These are phyloP conservation scores for Saccharum spontaneum DNA, from an alignment of 176 grass and related monocot genomes.

Conservation along the genomic window DNA sequence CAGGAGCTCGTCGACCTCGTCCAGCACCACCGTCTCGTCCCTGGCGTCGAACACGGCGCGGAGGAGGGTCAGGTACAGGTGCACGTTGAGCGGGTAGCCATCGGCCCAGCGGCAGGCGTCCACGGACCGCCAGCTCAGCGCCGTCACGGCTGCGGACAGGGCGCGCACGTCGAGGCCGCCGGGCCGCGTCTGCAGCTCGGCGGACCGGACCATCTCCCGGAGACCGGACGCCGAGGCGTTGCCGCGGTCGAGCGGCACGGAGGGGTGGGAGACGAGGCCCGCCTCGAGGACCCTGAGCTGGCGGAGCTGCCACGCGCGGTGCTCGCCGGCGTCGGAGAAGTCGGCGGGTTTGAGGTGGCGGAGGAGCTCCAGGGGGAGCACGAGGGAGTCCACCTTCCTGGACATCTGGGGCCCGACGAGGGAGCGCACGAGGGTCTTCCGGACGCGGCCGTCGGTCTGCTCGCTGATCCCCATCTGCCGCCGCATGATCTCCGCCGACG, in stretches of 20 bases:
- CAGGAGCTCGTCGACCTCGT: slow-evolving; percentile 72
- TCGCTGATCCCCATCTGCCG: slow-evolving; percentile 54
- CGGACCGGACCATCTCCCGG: slow-evolving; percentile 26
- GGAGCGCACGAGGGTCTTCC: slow-evolving; percentile 41
- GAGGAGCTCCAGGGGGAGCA: slow-evolving; percentile 70
- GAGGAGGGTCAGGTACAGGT: slow-evolving; percentile 64
- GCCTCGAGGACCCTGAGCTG: slow-evolving; percentile 61
- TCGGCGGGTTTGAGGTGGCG: slow-evolving; percentile 55
- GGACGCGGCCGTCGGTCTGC: slow-evolving; percentile 28
- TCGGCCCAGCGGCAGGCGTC: slow-evolving; percentile 63
- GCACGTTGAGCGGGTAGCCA: slow-evolving; percentile 74
- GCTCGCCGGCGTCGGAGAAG: slow-evolving; percentile 41
- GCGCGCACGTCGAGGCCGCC: slow-evolving; percentile 43
- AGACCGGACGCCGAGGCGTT: slow-evolving; percentile 31
- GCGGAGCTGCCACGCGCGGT: slow-evolving; percentile 61
- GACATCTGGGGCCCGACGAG: slow-evolving; percentile 41
- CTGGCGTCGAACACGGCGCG: slow-evolving; percentile 50
- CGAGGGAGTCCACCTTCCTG: slow-evolving; percentile 41
- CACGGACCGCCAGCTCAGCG: slow-evolving; percentile 45
- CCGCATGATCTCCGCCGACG: slow-evolving; percentile 67
- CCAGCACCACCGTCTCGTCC: slow-evolving; percentile 64
- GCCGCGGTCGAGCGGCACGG: slow-evolving; percentile 26
- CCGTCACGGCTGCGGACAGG: slow-evolving; percentile 25
- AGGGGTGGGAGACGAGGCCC: slow-evolving; percentile 54
- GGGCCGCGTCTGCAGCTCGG: background rate